Base-by-base conservation (phyloP, 495 filamentous ascomycete species). In the Neurospora tetraspora region DNA sequence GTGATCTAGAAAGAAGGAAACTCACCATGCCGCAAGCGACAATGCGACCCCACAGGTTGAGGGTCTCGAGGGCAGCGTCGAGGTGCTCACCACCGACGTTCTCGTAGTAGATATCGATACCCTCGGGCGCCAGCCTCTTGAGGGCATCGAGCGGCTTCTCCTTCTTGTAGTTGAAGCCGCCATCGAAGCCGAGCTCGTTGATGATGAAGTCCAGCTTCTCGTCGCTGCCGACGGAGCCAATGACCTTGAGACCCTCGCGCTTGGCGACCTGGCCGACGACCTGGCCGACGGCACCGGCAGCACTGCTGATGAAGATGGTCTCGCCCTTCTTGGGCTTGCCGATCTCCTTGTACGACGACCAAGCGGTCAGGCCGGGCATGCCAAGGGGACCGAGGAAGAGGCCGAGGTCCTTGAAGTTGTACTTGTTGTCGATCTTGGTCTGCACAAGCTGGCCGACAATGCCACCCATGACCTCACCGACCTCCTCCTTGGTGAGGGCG, bases 41-140 rank as follows among this genome's bases (percentile, higher is more conserved):
- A 43, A 97, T 89, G 34, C 95, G 85, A 1, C 93, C 95, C 73
- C 82, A 89, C 38, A 83, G 71, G 68, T 93, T 97, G 82, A 96
- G 83, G 37, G 83, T 84, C 12, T 88, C 84, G 10, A 98, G 77
- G 0, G 91, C 88, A 31, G 93, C 94, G 74, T 94, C 91, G 42
- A 97, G 84, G 75, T 93, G 91, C 83, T 95, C 93, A 9, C 94
- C 94, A 9, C 94, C 94, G 23, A 98, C 94, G 74, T 97, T 97
- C 81, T 98, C 94, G 76, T 91, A 98, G 83, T 97, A 97, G 79
- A 98, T 97, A 78, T 97, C 93, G 68, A 98, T 86, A 12, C 94
- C 95, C 38, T 95, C 78, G 0, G 94, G 94, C 7, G 91, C 92
- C 59, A 97, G 82, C 74, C 93, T 86, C 74, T 84, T 81, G 69